Conservation (phyloP, 23 red algal genomes). For the Agarophyton chilense region DNA sequence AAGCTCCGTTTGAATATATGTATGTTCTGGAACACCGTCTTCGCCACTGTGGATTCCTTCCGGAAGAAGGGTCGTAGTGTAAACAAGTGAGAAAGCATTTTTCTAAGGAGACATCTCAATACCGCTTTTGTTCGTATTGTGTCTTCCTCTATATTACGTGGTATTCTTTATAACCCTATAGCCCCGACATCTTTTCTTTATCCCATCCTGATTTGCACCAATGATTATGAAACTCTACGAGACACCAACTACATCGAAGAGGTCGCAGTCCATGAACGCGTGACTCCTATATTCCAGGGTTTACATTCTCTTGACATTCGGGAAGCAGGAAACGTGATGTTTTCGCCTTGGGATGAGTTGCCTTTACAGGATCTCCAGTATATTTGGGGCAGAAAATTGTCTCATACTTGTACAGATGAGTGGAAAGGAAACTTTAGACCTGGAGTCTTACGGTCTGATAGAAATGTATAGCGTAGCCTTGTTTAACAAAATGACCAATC, state of each 20-base stretch:
- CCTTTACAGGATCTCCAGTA: not conserved
- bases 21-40: not conserved
- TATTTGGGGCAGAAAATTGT: too few species aligned
- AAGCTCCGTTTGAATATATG: too few species aligned
- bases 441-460: too few species aligned
- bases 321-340: not conserved
- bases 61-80: not conserved
- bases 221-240: too few species aligned
- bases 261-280: too few species aligned
- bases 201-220: too few species aligned
- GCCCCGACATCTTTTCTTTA: not conserved
- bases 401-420: too few species aligned
- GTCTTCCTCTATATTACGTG: not conserved
- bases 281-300: too few species aligned
- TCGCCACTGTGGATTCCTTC: not conserved
- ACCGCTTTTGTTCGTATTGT: not conserved
- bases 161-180: not conserved
- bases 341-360: not conserved
- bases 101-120: not conserved
- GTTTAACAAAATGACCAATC: conserved; percentile 86
- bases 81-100: not conserved
- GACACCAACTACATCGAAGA: too few species aligned
- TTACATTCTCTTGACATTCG: too few species aligned
- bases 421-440: too few species aligned
- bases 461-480: not conserved